Evolutionary conservation across 202 grass and related monocot species (phyloP), one percentile per base, ranked within the genome.

Genomic region (Zoysia matrella): DNA sequence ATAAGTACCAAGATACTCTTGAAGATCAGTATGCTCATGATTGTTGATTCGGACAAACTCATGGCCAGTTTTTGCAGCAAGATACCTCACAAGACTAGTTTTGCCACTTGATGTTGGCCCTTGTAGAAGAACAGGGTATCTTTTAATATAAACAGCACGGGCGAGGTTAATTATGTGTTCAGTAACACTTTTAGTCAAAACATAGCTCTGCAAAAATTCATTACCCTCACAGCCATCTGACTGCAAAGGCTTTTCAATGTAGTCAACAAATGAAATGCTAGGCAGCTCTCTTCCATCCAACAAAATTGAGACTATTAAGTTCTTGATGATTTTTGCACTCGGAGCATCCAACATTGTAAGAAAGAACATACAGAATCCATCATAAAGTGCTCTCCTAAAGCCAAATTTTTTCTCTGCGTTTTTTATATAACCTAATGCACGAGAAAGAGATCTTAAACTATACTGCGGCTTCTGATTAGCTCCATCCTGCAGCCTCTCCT

Each of bases 351-450:
- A 80, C 84, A 89, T 87, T 73, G 95, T 94, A 90, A 93, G 90
- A 90, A 98, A 98, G 84, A 98, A 98, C 92, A 98, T 98, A 76
- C 92, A 93, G 86, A 98, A 98, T 11, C 92, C 95, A 93, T 98
- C 95, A 86, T 89, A 94, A 80, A 98, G 86, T 82, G 95, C 86
- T 87, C 91, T 94, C 69, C 78, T 81, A 65, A 93, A 86, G 70
- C 86, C 88, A 91, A 98, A 94, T 16, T 78, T 65, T 84, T 82
- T 93, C 82, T 84, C 84, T 74, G 86, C 86, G 0, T 36, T 90
- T 85, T 90, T 93, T 71, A 86, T 49, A 85, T 94, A 98, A 79
- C 80, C 88, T 79, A 98, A 52, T 8, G 95, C 88, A 42, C 88
- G 92, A 69, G 95, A 91, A 72, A 98, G 92, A 83, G 95, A 98